Evolutionary conservation across 73 alveolate species (phyloP).

Genomic region (Blepharisma japonicum): DNA sequence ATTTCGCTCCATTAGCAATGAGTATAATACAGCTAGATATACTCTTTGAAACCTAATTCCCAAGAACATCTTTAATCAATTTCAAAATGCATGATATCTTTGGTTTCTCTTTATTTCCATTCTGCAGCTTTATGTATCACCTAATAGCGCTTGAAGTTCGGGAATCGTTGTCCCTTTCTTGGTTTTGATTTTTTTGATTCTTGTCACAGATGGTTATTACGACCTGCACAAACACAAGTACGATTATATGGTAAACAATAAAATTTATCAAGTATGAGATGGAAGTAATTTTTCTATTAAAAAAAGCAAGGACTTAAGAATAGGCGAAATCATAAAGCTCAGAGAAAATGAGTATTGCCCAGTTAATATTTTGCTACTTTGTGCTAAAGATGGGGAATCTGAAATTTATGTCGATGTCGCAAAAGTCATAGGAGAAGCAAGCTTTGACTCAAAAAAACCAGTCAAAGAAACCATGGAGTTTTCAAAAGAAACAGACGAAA

Average conservation of each 20-base stretch:
- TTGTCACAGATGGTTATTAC: not conserved
- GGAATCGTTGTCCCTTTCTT: not conserved
- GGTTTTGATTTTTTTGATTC: not conserved
- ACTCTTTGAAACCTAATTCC: no score
- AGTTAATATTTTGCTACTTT: not conserved
- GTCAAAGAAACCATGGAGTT: slow-evolving; percentile 25
- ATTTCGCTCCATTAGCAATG: no score
- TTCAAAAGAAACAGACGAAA: not conserved
- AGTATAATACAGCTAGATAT: no score
- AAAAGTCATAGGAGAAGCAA: slow-evolving; percentile 16
- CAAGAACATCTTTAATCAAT: not conserved
- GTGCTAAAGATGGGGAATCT: not conserved
- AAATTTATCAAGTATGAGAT: not conserved
- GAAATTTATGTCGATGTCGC: slow-evolving; percentile 2
- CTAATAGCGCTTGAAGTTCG: no score
- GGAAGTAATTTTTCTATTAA: not conserved
- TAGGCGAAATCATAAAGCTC: not conserved
- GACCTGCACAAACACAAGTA: not conserved
- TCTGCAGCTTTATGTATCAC: not conserved
- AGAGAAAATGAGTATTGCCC: not conserved
- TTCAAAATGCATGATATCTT: slow-evolving; percentile 5
- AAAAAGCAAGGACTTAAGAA: not conserved
- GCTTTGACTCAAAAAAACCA: slow-evolving; percentile 7
- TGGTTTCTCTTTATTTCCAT: slow-evolving; percentile 25
- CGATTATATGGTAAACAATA: not conserved